phyloP scores from a whole-genome alignment of 495 filamentous ascomycete species.

The Acidiella bohemica region DNA sequence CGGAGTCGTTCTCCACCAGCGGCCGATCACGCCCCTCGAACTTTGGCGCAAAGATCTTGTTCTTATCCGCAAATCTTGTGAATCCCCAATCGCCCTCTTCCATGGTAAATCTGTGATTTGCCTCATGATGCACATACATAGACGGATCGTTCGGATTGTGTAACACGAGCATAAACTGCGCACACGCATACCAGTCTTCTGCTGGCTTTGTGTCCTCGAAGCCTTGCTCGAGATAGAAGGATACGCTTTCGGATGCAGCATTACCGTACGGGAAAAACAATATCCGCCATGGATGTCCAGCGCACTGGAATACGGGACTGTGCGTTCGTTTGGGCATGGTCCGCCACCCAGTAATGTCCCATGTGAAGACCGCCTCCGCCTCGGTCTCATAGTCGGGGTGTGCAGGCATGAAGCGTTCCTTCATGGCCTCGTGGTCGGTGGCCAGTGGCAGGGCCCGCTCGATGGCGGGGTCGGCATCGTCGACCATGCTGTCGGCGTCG shows the following conservation, averaged over 20 bases:
- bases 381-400: slow-evolving; percentile 59
- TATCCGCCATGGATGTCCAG: slow-evolving; percentile 83
- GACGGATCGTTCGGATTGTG: slow-evolving; percentile 86
- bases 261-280: slow-evolving; percentile 94
- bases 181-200: slow-evolving; percentile 90
- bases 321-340: slow-evolving; percentile 60
- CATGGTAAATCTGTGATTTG: slow-evolving; percentile 81
- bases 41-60: slow-evolving; percentile 58
- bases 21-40: slow-evolving; percentile 55
- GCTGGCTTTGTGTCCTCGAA: slow-evolving; percentile 53
- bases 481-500: slow-evolving; percentile 32
- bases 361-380: slow-evolving; percentile 59
- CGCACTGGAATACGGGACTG: slow-evolving; percentile 77
- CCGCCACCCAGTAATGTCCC: slow-evolving; percentile 76
- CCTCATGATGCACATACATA: slow-evolving; percentile 53
- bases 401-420: slow-evolving; percentile 57
- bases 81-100: slow-evolving; percentile 99
- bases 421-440: slow-evolving; percentile 80
- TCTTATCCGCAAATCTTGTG: slow-evolving; percentile 76
- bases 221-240: slow-evolving; percentile 93
- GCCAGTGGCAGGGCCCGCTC: slow-evolving; percentile 30
- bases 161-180: slow-evolving; percentile 85
- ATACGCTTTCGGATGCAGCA: slow-evolving; percentile 66
- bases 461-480: slow-evolving; percentile 34
- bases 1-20: slow-evolving; percentile 77